These are phyloP conservation scores for Torrubiella hemipterigena DNA, from an alignment of 2,329 filamentous ascomycete species.

Conservation along the genomic window DNA sequence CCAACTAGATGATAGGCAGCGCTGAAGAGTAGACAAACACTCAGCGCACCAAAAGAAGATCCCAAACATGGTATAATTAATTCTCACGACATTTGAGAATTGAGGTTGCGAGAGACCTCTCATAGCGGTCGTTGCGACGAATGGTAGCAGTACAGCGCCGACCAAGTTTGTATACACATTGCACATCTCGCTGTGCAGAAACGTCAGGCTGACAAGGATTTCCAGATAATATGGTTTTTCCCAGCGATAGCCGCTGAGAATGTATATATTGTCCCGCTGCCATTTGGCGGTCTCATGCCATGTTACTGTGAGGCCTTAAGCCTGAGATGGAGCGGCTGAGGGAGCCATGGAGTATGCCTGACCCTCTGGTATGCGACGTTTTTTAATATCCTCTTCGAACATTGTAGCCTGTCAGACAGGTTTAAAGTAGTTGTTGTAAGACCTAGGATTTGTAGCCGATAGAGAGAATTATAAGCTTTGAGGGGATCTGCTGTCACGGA, in stretches of 20 bases:
- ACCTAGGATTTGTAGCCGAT: too few relatives aligned
- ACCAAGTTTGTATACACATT: slow-evolving; percentile 6
- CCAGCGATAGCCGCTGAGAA: slow-evolving; percentile 2
- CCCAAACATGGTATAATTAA: slow-evolving; percentile 5
- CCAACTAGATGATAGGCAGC: slow-evolving; percentile 8
- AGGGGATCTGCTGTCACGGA: too few relatives aligned
- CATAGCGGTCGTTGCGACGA: slow-evolving; percentile 1
- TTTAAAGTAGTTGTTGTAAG: too few relatives aligned
- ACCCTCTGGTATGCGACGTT: too few relatives aligned
- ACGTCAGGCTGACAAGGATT: slow-evolving; percentile 5
- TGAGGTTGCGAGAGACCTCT: slow-evolving; percentile 2
- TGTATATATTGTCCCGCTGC: slow-evolving; percentile 8
- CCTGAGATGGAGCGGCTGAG: too few relatives aligned
- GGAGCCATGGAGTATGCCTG: too few relatives aligned
- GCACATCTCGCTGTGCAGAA: slow-evolving; percentile 6
- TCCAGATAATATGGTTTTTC: slow-evolving; percentile 2
- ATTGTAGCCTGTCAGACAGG: too few relatives aligned
- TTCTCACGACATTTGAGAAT: slow-evolving; percentile 1
- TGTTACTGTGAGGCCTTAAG: slow-evolving; percentile 5
- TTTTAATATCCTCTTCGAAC: too few relatives aligned
- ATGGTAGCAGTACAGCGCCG: slow-evolving; percentile 3
- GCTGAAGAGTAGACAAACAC: slow-evolving; percentile 7
- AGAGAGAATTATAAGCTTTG: too few relatives aligned
- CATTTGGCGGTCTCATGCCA: slow-evolving; percentile 5
- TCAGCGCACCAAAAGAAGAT: slow-evolving; percentile 9